Base-by-base conservation (phyloP, 768 basidiomycete genomes). In the Lactarius hengduanensis region DNA sequence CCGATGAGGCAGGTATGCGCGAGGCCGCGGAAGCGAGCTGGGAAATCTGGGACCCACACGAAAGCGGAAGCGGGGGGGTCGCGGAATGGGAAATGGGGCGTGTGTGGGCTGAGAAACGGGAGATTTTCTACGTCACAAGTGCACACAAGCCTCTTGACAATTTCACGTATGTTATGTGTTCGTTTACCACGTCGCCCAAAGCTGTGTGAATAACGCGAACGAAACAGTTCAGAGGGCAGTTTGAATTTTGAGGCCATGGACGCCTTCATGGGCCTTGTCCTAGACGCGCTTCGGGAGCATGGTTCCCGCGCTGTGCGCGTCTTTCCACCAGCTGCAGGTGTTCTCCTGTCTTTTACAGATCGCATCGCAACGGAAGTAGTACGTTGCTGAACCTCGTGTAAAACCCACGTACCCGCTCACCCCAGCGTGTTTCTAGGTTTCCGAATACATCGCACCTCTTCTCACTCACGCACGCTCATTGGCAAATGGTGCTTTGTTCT, bases 161-260 rank as follows among this genome's bases (percentile, higher is more conserved):
- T 77, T 85, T 91, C 73, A 88, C 86, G 86, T 88, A 76, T 73
- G 86, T 79, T 40, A 18, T 62, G 50, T 54, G 20, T 50, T 40
- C 47, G 26, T 11, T 32, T 59, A 40, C 57, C 54, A 43, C 53
- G 18, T 59, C 45, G 43, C 50, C n/a, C 47, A 15, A 40, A 10
- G 55, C 59, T 20, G 43, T 54, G 59, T 50, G 53, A 63, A 63
- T 63, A 36, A 63, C 66, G 62, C 43, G 22, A 41, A 60, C 41
- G 36, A 43, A 40, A 26, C 41, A 72, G 71, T 22, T 43, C 58
- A 43, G 38, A 32, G 15, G 79, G 81, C 40, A 78, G 80, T 47
- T 82, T 98, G 40, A 87, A 92, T 74, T 98, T 99, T 74, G 89
- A 88, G 30, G 85, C 96, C 1, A 98, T 99, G 97, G 94, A 96